Evolutionary conservation across 1,139 yeast species (phyloP).

Genomic region (Lodderomyces jiufengensis): DNA sequence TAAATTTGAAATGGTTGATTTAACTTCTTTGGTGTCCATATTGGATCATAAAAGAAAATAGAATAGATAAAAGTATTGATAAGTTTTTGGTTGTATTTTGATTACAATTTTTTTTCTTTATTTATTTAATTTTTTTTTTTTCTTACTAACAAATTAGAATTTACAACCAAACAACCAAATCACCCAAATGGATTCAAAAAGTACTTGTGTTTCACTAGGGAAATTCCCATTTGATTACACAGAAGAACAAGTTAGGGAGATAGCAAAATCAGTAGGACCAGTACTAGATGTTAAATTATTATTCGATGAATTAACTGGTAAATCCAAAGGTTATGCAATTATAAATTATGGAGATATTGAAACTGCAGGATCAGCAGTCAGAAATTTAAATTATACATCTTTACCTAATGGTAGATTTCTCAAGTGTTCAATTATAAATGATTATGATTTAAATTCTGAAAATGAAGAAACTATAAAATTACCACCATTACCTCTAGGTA

Average conservation of each 20-base stretch:
- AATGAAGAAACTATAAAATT: constrained; percentile 19
- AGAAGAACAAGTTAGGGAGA: constrained; percentile 82
- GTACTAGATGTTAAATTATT: constrained; percentile 71
- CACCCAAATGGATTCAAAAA: constrained; percentile 17
- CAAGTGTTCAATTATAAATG: constrained; percentile 69
- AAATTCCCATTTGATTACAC: constrained; percentile 52
- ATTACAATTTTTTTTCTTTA: constrained; percentile 2
- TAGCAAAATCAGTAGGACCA: constrained; percentile 83
- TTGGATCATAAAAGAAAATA: background rate
- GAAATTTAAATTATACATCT: constrained; percentile 77
- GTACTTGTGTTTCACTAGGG: constrained; percentile 33
- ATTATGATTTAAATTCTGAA: constrained; percentile 18
- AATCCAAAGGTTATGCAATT: constrained; percentile 87
- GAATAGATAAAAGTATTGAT: background rate
- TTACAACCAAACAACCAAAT: too few species aligned
- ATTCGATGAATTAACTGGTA: constrained; percentile 87
- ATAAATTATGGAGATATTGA: constrained; percentile 73
- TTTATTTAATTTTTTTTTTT: constrained; percentile 1
- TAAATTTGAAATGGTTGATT: constrained; percentile 62
- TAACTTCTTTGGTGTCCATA: constrained; percentile 76
- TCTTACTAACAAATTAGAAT: background rate
- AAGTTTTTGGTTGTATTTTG: background rate
- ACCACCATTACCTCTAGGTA: constrained; percentile 47
- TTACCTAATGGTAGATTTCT: constrained; percentile 65
- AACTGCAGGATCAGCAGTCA: constrained; percentile 87